These are phyloP conservation scores for Pugionium dolabratum DNA, from an alignment of 345 rosid species.

Conservation along the genomic window DNA sequence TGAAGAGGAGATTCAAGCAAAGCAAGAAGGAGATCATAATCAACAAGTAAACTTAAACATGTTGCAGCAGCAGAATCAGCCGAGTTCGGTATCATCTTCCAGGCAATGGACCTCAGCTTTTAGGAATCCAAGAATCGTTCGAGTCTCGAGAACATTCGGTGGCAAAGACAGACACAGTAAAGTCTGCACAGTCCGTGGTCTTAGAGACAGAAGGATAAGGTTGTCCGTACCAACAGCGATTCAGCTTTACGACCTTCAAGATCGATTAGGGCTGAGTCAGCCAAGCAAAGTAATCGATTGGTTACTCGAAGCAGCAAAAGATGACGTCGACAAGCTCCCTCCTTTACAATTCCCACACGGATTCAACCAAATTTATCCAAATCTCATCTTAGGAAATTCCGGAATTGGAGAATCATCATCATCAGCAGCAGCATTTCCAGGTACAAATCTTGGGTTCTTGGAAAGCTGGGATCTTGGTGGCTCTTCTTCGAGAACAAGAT, in stretches of 20 bases:
- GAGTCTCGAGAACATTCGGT: constrained; percentile 85
- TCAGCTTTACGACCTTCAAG: constrained; percentile 91
- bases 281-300: constrained; percentile 96
- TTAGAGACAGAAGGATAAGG: constrained; percentile 84
- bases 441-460: constrained; percentile 47
- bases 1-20: constrained; percentile 47
- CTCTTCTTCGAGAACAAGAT: constrained; percentile 43
- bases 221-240: constrained; percentile 93
- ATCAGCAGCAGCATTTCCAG: constrained; percentile 27
- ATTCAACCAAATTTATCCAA: constrained; percentile 70
- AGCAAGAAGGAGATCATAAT: constrained; percentile 55
- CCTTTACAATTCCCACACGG: constrained; percentile 79
- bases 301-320: constrained; percentile 73
- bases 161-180: constrained; percentile 98
- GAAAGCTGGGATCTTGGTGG: constrained; percentile 48
- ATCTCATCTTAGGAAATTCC: constrained; percentile 39
- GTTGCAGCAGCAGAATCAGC: constrained; percentile 36
- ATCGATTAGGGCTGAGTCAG: constrained; percentile 76
- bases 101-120: constrained; percentile 85
- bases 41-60: constrained; percentile 36
- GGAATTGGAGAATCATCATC: constrained; percentile 36
- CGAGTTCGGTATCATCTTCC: constrained; percentile 40
- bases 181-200: constrained; percentile 87
- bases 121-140: constrained; percentile 86
- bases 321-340: constrained; percentile 86